phyloP scores from a whole-genome alignment of 768 basidiomycete species.

The Suillus plorans region DNA sequence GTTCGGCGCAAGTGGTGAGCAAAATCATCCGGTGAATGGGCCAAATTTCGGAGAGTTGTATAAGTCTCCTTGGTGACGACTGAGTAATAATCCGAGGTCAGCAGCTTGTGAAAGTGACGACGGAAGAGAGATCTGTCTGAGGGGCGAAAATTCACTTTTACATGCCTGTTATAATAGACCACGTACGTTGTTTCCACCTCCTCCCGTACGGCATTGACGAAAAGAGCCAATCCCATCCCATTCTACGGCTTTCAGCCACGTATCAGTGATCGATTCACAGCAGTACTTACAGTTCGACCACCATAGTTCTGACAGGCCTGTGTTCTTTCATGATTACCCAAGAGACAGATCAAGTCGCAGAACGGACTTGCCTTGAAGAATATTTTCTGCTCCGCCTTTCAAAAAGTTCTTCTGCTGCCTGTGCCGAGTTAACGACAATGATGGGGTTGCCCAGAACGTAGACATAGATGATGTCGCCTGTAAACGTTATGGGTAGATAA shows the following conservation, averaged over 20 bases:
- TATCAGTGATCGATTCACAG: not conserved
- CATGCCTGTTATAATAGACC: not conserved
- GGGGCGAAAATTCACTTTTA: not conserved
- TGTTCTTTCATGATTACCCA: not conserved
- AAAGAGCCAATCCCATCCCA: conserved; percentile 50
- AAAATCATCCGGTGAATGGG: conserved; percentile 37
- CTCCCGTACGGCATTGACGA: conserved; percentile 40
- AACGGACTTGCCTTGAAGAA: conserved; percentile 33
- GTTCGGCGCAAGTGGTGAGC: conserved; percentile 36
- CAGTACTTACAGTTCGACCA: conserved; percentile 39
- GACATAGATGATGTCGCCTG: conserved; percentile 50
- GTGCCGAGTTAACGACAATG: conserved; percentile 44
- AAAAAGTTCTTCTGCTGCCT: conserved; percentile 42
- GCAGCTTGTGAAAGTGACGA: conserved; percentile 34
- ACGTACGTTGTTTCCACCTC: conserved; percentile 30
- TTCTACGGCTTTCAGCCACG: conserved; percentile 26
- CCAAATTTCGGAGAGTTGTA: conserved; percentile 37
- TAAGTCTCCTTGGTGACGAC: conserved; percentile 35
- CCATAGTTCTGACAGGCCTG: conserved; percentile 42
- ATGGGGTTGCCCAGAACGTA: conserved; percentile 45
- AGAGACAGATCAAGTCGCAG: not conserved
- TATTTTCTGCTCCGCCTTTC: conserved; percentile 46
- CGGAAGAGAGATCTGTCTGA: conserved; percentile 36
- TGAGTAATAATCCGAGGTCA: conserved; percentile 26
- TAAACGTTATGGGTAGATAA: not conserved